A percentile compares a stretch with the other conserved stretches of the same genome.
These are phyloP conservation scores for Evernia prunastri DNA, from an alignment of 495 filamentous ascomycete species.

Conservation along the genomic window DNA sequence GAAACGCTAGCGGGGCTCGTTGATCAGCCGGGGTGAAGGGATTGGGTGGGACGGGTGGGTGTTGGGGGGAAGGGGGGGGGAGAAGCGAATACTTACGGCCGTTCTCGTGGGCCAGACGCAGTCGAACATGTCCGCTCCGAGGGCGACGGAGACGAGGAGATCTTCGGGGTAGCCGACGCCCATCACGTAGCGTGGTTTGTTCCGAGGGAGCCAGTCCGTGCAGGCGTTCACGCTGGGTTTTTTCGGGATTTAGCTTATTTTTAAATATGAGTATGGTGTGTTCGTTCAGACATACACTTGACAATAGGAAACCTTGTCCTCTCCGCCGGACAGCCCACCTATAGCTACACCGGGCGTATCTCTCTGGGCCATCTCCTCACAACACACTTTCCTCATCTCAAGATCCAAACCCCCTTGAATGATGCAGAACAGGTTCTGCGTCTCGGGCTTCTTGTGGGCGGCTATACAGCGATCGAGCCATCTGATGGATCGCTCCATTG, in stretches of 20 bases:
- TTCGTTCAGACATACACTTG: slow-evolving; percentile 41
- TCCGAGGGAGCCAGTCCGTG: slow-evolving; percentile 74
- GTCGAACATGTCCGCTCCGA: slow-evolving; percentile 99
- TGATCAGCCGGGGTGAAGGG: not conserved
- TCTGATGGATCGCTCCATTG: slow-evolving; percentile 93
- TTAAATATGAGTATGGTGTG: not conserved
- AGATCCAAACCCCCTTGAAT: slow-evolving; percentile 93
- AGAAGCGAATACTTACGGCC: slow-evolving; percentile 47
- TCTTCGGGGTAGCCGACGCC: slow-evolving; percentile 96
- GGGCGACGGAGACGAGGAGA: slow-evolving; percentile 79
- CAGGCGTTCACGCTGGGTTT: slow-evolving; percentile 67
- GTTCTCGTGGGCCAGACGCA: slow-evolving; percentile 98
- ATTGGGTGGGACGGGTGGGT: no score
- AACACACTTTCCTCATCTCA: slow-evolving; percentile 80
- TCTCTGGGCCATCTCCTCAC: slow-evolving; percentile 79
- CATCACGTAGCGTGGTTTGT: slow-evolving; percentile 97
- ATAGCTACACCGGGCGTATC: slow-evolving; percentile 96
- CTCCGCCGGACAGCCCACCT: slow-evolving; percentile 84
- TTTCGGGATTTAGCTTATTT: not conserved
- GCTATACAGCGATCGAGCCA: slow-evolving; percentile 97
- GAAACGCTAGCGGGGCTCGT: slow-evolving; percentile 54
- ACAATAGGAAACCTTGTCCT: slow-evolving; percentile 61
- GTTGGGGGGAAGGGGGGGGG: no score
- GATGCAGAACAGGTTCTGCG: slow-evolving; percentile 97
- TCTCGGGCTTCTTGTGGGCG: slow-evolving; percentile 74